These are phyloP conservation scores for Papiliotrema laurentii DNA, from an alignment of 1,284 basidiomycete species.

Conservation along the genomic window DNA sequence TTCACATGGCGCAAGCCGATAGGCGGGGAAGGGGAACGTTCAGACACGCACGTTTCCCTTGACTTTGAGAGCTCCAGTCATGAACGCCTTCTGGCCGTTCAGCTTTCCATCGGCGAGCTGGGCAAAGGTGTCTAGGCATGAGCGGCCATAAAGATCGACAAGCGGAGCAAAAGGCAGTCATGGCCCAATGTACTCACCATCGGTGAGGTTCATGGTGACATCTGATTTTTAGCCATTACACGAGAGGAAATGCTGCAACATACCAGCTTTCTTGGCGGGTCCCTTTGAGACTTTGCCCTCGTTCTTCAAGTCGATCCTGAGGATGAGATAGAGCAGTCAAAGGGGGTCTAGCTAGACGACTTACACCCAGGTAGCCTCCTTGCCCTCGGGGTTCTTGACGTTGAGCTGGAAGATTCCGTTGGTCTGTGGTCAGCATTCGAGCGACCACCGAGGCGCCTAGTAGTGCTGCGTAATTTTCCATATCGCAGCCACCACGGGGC, in stretches of 20 bases:
- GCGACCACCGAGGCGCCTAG: neutral
- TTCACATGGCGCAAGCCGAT: too few species aligned
- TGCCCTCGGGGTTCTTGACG: conserved; percentile 70
- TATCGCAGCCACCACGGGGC: too few species aligned
- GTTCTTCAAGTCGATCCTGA: conserved; percentile 93
- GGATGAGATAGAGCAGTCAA: neutral
- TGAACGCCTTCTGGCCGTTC: conserved; percentile 87
- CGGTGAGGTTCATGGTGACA: conserved; percentile 41
- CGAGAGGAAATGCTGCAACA: conserved; percentile 7
- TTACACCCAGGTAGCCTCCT: conserved; percentile 66
- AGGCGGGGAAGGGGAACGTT: neutral
- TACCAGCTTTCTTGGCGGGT: conserved; percentile 55
- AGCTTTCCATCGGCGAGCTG: conserved; percentile 49
- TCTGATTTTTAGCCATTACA: conserved; percentile 54
- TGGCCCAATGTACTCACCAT: conserved; percentile 28
- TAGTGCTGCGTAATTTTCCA: too few species aligned
- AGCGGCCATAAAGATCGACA: neutral
- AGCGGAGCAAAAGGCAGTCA: neutral
- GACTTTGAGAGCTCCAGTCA: conserved; percentile 75
- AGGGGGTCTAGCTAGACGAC: conserved; percentile 5
- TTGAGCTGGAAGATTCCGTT: conserved; percentile 88
- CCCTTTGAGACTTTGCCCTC: conserved; percentile 76
- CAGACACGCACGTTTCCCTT: conserved; percentile 40
- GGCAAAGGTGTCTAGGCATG: conserved; percentile 37
- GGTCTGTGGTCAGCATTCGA: conserved; percentile 55